Percentiles rank a stretch among this genome's conserved stretches.
These are phyloP conservation scores for Taxawa tesnikishii DNA, from an alignment of 2,329 filamentous ascomycete species.

Conservation along the genomic window DNA sequence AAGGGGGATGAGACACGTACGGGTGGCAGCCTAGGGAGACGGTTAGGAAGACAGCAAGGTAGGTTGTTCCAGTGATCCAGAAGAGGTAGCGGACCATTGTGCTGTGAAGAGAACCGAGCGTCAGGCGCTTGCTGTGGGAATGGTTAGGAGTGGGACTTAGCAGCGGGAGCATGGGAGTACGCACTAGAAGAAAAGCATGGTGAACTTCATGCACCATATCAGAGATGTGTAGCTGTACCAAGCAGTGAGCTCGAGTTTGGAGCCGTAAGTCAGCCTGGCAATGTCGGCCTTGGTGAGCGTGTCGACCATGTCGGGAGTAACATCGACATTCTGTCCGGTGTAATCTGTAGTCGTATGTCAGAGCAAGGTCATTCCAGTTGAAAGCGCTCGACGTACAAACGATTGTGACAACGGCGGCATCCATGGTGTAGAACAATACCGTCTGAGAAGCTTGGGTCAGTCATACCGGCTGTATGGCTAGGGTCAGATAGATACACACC, in stretches of 20 bases:
- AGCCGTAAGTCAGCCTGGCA: conserved; percentile 18
- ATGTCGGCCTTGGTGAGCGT: conserved; percentile 18
- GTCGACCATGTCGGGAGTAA: conserved; percentile 9
- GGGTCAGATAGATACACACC: too few species aligned
- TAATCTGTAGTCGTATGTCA: conserved; percentile 12
- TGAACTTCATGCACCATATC: conserved; percentile 22
- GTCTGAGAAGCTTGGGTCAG: conserved; percentile 2
- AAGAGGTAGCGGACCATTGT: conserved; percentile 18
- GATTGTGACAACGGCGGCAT: conserved; percentile 23
- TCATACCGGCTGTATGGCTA: too few species aligned
- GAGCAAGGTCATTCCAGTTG: background rate
- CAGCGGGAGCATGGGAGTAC: background rate
- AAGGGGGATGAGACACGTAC: conserved; percentile 3
- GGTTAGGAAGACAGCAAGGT: conserved; percentile 20
- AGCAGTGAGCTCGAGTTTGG: conserved; percentile 24
- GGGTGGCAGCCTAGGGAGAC: conserved; percentile 16
- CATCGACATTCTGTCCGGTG: conserved; percentile 18
- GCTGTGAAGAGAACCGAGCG: conserved; percentile 19
- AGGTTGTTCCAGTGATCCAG: conserved; percentile 15
- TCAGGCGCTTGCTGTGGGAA: conserved; percentile 19
- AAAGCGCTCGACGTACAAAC: conserved; percentile 15
- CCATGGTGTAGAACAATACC: conserved; percentile 21
- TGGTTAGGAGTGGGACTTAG: background rate
- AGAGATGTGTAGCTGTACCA: conserved; percentile 29
- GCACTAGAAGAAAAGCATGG: conserved; percentile 18